These are phyloP conservation scores for Taphrina communis DNA, from an alignment of 1,139 yeast species.

Conservation along the genomic window DNA sequence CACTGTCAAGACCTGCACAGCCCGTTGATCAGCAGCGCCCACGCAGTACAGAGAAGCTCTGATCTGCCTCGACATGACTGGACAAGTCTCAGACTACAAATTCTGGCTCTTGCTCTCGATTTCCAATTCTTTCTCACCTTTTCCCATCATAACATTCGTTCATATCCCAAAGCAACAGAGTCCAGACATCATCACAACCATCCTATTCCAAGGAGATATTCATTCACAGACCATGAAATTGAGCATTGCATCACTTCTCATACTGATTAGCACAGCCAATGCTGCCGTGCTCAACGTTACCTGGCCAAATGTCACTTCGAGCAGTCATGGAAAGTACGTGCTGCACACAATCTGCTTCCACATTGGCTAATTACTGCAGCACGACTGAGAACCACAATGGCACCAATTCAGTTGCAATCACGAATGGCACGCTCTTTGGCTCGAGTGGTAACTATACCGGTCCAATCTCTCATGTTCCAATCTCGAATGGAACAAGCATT, in stretches of 20 bases:
- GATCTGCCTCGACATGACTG: no score
- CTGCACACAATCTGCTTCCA: background rate
- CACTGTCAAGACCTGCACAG: no score
- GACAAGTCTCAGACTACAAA: no score
- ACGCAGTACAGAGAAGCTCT: no score
- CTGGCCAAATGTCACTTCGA: constrained; percentile 9
- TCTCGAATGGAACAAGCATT: background rate
- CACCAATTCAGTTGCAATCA: background rate
- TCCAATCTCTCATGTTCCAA: background rate
- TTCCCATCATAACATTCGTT: no score
- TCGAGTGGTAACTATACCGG: background rate
- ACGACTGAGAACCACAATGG: background rate
- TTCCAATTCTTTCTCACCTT: no score
- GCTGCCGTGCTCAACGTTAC: constrained; percentile 5
- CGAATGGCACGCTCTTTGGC: background rate
- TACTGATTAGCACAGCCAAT: background rate
- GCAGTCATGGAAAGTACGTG: background rate
- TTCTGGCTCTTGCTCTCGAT: no score
- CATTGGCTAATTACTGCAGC: background rate
- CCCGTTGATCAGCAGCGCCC: no score
- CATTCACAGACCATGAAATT: background rate
- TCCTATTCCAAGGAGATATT: background rate
- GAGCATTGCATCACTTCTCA: background rate
- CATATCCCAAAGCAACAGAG: no score
- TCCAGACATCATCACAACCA: no score